Percentiles rank a stretch among this genome's conserved stretches.
Conservation (phyloP, 2,329 filamentous ascomycete genomes). For the Cladophialophora chaetospira region DNA sequence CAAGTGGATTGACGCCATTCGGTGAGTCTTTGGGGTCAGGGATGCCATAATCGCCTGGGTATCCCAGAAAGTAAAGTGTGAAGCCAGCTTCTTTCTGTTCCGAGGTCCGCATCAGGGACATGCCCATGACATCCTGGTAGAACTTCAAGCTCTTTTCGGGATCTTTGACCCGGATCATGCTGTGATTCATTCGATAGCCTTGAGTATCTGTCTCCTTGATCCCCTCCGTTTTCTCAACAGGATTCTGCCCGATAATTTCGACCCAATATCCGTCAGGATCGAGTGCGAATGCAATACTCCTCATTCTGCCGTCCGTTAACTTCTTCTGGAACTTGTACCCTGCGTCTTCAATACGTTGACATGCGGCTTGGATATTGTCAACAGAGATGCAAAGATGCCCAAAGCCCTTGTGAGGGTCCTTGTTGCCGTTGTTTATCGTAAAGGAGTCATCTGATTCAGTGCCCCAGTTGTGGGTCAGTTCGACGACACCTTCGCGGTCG, state of each 20-base stretch:
- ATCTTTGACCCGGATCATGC: constrained; percentile 91
- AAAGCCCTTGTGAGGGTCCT: constrained; percentile 80
- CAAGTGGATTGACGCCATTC: constrained; percentile 60
- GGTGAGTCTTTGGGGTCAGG: constrained; percentile 53
- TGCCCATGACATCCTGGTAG: constrained; percentile 85
- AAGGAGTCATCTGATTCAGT: constrained; percentile 83
- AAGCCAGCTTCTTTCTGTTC: constrained; percentile 74
- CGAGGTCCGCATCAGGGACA: constrained; percentile 73
- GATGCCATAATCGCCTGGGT: constrained; percentile 60
- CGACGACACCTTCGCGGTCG: constrained; percentile 85
- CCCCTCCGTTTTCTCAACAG: constrained; percentile 69
- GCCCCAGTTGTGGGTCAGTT: constrained; percentile 82
- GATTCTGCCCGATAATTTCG: constrained; percentile 63
- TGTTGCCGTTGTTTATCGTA: constrained; percentile 84
- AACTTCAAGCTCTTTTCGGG: constrained; percentile 72
- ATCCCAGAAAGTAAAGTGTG: constrained; percentile 91
- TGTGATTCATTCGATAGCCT: constrained; percentile 69
- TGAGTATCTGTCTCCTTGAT: constrained; percentile 70
- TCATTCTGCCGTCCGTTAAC: constrained; percentile 83
- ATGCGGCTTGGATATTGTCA: constrained; percentile 84
- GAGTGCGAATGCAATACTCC: constrained; percentile 83
- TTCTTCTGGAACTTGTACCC: constrained; percentile 97
- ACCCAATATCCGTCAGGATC: constrained; percentile 84
- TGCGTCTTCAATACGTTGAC: constrained; percentile 82
- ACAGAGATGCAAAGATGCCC: constrained; percentile 84